These are phyloP conservation scores for Hypomontagnella monticulosa DNA, from an alignment of 495 filamentous ascomycete species.

Conservation along the genomic window DNA sequence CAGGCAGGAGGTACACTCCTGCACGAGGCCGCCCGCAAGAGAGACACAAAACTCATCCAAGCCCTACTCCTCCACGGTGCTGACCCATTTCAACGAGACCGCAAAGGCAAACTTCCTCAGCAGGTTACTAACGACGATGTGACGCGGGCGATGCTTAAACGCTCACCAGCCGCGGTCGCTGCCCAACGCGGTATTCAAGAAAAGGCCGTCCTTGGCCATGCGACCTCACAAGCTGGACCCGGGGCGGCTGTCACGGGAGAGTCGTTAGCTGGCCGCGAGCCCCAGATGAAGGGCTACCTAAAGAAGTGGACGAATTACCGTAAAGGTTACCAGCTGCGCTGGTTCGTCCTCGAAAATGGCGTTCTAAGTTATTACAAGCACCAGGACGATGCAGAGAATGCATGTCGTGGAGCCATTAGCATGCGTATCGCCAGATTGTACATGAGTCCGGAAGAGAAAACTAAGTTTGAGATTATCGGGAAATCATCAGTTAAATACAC, in stretches of 20 bases:
- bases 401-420: conserved; percentile 97
- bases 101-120: conserved; percentile 93
- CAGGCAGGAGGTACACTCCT: conserved; percentile 86
- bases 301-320: conserved; percentile 99
- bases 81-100: conserved; percentile 95
- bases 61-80: conserved; percentile 91
- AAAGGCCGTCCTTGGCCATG: conserved; percentile 88
- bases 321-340: conserved; percentile 92
- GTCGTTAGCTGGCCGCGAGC: conserved; percentile 79
- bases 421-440: conserved; percentile 94
- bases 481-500: conserved; percentile 99
- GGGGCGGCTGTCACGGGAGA: conserved; percentile 65
- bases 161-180: conserved; percentile 91
- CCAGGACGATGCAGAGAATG: conserved; percentile 91
- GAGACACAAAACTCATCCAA: conserved; percentile 85
- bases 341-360: conserved; percentile 98
- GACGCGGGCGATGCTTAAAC: conserved; percentile 86
- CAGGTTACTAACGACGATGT: conserved; percentile 97
- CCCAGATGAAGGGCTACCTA: conserved; percentile 97
- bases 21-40: conserved; percentile 90
- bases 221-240: conserved; percentile 65
- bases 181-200: conserved; percentile 97
- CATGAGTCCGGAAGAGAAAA: conserved; percentile 97
- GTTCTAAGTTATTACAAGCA: conserved; percentile 99
- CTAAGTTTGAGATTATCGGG: conserved; percentile 94